Evolutionary conservation across 2,329 filamentous ascomycete genomes (phyloP).

Genomic region (Hysterium pulicare): DNA sequence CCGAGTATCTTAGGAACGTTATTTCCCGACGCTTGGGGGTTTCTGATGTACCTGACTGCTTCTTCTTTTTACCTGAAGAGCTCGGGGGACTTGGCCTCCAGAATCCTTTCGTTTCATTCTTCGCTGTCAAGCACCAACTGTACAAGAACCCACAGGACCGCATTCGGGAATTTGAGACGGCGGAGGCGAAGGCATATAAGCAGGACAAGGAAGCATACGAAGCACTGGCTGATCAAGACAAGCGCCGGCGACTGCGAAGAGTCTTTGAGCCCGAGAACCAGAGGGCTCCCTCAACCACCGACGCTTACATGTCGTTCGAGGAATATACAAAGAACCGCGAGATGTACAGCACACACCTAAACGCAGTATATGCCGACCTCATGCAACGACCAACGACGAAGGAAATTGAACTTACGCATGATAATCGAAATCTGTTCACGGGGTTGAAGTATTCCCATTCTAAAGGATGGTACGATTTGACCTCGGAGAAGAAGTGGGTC

Average conservation of each 20-base stretch:
- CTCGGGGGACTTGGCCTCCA: conserved; percentile 50
- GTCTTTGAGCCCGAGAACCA: conserved; percentile 42
- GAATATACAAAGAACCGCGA: conserved; percentile 25
- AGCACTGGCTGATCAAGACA: conserved; percentile 11
- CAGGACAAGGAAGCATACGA: conserved; percentile 28
- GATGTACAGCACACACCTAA: neutral
- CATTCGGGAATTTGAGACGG: conserved; percentile 42
- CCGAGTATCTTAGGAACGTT: conserved; percentile 41
- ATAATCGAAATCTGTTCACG: neutral
- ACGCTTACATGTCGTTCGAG: conserved; percentile 26
- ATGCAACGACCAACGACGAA: neutral
- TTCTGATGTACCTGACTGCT: conserved; percentile 47
- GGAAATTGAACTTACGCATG: neutral
- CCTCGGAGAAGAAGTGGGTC: conserved; percentile 39
- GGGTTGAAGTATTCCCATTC: neutral
- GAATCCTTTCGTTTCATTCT: conserved; percentile 49
- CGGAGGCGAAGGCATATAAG: conserved; percentile 35
- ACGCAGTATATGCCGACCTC: neutral
- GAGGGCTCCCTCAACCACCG: conserved; percentile 9
- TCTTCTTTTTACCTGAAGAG: conserved; percentile 52
- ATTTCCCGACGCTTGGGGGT: conserved; percentile 54
- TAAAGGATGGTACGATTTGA: neutral
- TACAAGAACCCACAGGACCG: conserved; percentile 36
- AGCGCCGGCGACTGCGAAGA: conserved; percentile 12
- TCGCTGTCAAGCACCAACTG: conserved; percentile 41